phyloP scores from a whole-genome alignment of 2,329 filamentous ascomycete genomes.

The Pseudogymnoascus sp. region DNA sequence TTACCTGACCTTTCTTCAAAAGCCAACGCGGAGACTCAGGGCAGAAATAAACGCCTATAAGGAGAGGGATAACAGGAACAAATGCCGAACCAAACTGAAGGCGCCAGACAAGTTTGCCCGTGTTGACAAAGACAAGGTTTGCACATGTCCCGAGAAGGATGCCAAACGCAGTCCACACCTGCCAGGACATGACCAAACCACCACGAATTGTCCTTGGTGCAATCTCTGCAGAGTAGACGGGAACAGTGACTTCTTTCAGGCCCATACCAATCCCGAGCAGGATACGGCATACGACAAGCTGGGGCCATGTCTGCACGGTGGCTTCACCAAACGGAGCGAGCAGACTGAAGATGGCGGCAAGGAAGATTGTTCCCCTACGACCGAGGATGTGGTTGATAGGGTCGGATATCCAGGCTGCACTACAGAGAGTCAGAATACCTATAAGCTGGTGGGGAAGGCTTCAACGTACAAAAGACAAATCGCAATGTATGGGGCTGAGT shows the following conservation, averaged over 20 bases:
- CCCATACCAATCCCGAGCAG: constrained; percentile 58
- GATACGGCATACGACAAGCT: constrained; percentile 47
- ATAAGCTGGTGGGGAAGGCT: too few relatives aligned
- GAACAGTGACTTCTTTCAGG: constrained; percentile 42
- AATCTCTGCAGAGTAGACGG: constrained; percentile 48
- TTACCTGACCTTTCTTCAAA: constrained; percentile 42
- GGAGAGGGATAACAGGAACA: constrained; percentile 51
- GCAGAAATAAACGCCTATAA: constrained; percentile 57
- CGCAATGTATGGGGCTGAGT: constrained; percentile 46
- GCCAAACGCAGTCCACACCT: constrained; percentile 61
- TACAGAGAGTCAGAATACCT: constrained; percentile 13
- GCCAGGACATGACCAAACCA: constrained; percentile 77
- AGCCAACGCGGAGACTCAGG: constrained; percentile 61
- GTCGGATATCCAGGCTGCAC: constrained; percentile 62
- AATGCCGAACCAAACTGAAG: constrained; percentile 60
- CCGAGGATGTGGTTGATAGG: constrained; percentile 58
- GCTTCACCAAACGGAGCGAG: constrained; percentile 52
- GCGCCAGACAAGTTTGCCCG: constrained; percentile 52
- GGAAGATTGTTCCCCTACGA: constrained; percentile 65
- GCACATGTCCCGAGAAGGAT: constrained; percentile 42
- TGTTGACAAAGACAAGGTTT: constrained; percentile 45
- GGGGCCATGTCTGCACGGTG: constrained; percentile 50
- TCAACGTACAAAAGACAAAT: constrained; percentile 33
- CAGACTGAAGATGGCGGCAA: constrained; percentile 57
- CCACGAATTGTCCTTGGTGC: constrained; percentile 47